Evolutionary conservation across 805 yeast species (phyloP), one percentile per base, ranked within the genome.

Genomic region (Zygosaccharomyces bailii): DNA sequence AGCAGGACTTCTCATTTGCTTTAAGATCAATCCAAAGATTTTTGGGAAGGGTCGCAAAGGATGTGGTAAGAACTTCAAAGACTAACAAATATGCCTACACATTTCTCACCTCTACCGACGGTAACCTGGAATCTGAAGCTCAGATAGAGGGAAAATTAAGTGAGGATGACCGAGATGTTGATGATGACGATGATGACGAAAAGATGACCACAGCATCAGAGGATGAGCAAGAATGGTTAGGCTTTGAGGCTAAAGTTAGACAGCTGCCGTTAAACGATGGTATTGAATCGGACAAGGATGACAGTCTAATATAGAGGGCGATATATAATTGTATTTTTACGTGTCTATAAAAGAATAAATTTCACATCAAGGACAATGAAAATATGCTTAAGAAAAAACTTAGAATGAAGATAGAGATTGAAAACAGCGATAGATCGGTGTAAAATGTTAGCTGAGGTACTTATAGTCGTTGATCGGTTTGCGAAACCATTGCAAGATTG

Each of bases 21-120:
- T 61, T 87, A 52, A 78, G 90, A 54, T 75, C 85, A 1, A 67
- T 88, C 7, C 95, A 82, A 57, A 73, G 93, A 57, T 88, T 87
- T 57, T 70, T 88, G 50, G 80, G 78, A 38, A 75, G 87, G 56
- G 68, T 81, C 10, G 90, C 85, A 10, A 86, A 86, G 62, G 91
- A 85, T 44, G 74, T 86, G n/a, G 78, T 80, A 0, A 63, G 61
- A 27, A 68, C 77, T 4, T 71, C 80, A 2, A 73, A 70, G 48
- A 75, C 73, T 34, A 83, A 80, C 52, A 77, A 72, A 47, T 76
- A 78, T 57, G 63, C 76, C 39, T 75, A 73, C 57, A 67, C 69
- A 39, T 86, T 80, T 59, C 68, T 85, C 45, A 63, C 68, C 10
- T 53, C 61, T 2, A 63, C 68, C 16, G 61, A 60, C 21, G 63